phyloP scores from a whole-genome alignment of 768 basidiomycete genomes.

The Podaxis carcinomalis region DNA sequence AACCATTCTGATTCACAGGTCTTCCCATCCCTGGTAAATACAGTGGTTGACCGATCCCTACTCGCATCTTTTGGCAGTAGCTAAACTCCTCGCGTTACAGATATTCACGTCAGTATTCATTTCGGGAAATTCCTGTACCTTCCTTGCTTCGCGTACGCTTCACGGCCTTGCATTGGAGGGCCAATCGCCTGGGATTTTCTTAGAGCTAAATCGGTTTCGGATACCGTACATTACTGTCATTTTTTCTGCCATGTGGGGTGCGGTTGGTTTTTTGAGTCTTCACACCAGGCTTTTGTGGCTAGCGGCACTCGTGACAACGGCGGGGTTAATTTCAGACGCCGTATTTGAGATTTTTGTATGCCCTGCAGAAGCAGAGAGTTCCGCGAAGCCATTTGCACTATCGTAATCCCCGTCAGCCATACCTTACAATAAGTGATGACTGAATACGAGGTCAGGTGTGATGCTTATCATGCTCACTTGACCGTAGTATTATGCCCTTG shows the following conservation, averaged over 20 bases:
- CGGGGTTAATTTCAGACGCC: constrained; percentile 28
- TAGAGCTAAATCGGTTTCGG: constrained; percentile 25
- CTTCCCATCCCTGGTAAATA: constrained; percentile 44
- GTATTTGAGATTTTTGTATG: constrained; percentile 27
- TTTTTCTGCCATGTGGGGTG: constrained; percentile 22
- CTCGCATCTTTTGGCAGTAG: not conserved
- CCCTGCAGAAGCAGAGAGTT: constrained; percentile 25
- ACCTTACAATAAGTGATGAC: constrained; percentile 28
- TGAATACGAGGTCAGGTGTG: not conserved
- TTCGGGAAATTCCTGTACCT: constrained; percentile 52
- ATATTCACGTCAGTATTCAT: constrained; percentile 55
- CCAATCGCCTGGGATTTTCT: constrained; percentile 29
- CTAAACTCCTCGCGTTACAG: constrained; percentile 11
- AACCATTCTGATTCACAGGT: constrained; percentile 15
- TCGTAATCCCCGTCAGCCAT: constrained; percentile 44
- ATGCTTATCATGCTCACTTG: not conserved
- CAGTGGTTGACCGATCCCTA: constrained; percentile 29
- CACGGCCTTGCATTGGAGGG: constrained; percentile 36
- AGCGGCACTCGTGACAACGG: constrained; percentile 25
- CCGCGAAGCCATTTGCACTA: constrained; percentile 28
- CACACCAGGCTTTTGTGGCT: constrained; percentile 25
- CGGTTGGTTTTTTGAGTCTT: constrained; percentile 24
- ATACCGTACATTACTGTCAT: constrained; percentile 26
- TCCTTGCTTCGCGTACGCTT: constrained; percentile 34
- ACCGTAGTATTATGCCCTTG: constrained; percentile 23